Evolutionary conservation across 2,329 filamentous ascomycete species (phyloP), one percentile per base, ranked within the genome.

Genomic region (Teratosphaeria destructans): DNA sequence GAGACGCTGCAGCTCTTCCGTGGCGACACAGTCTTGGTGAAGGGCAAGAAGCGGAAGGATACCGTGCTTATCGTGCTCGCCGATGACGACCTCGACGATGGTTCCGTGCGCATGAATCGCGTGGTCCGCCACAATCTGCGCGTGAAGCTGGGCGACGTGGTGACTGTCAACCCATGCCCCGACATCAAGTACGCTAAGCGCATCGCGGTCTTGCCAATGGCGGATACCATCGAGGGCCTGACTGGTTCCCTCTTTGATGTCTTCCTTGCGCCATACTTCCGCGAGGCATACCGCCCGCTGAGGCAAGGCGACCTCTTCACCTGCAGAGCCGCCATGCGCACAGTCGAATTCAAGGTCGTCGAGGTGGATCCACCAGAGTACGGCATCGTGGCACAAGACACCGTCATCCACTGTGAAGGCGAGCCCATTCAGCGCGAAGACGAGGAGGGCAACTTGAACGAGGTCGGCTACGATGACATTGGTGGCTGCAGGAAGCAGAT

Each of bases 121-220:
- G 94, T 97, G 64, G 92, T 97, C 71, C 88, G 94, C 75, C 94
- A 97, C 83, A 99, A 99, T 78, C 84, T 99, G 64, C 88, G 94
- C 60, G 93, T 99, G 71, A 97, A 97, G 86, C 93, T 96, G 73
- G 94, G 94, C 73, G 94, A 99, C 74, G 89, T 97, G 73, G 88
- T 99, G 77, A 96, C 92, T 62, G 91, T 99, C 65, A 91, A 97
- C 79, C 86, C 95, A 59, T 99, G 94, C 81, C 93, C 94, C 19
- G 94, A 99, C 76, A 99, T 99, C 82, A 99, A 99, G 96, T 99
- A 99, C 76, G 94, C 95, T 78, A 99, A 99, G 84, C 90, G 94
- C 72, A 96, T 99, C 74, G 94, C 94, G 63, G 94, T 99, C 62
- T 88, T 99, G 54, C 94, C 94, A 63, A 97, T 99, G 71, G 92